Base-by-base conservation (phyloP, 2,329 filamentous ascomycete species). In the Furcasterigmium sp. region DNA sequence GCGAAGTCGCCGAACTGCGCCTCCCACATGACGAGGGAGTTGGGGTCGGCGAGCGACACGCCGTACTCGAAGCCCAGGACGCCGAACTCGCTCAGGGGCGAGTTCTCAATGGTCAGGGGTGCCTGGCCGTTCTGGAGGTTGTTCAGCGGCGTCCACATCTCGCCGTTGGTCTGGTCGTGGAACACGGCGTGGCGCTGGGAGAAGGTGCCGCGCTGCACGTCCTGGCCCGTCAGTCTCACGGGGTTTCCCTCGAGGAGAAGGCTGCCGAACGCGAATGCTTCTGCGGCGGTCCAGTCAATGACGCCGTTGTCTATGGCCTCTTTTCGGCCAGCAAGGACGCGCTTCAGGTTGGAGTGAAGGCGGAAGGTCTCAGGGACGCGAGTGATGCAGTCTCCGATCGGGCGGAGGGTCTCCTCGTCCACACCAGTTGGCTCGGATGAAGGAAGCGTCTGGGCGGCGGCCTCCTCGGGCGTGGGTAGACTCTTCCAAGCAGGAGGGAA, bases 1-100 rank as follows among this genome's bases (percentile, higher is more conserved):
- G 91, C 93, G 59, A 98, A 98, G 69, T 98, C 93, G 75, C 93
- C 93, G 60, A 98, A 98, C 68, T 98, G 93, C 29, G 93, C 93
- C 71, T 98, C 93, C 93, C 93, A 98, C 82, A 97, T 93, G 55
- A 98, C 91, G 21, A 98, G 80, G 25, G 91, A 91, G 60, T 95
- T 94, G 45, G 91, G 93, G 26, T 93, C 96, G 18, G 91, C 94
- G 46, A 98, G 73, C 3, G 93, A 97, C 75, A 97, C 97, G 46
- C 93, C 93, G 58, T 98, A 98, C 68, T 98, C 93, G 64, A 98
- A 98, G 41, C 93, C 93, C 48, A 98, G 86, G 49, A 81, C 86
- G 57, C 73, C 75, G 43, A 77, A 79, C 64, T 83, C 73, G 57
- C 76, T 81, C 54, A 83, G 78, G 8, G 91, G 96, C 19, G 93